Percentiles rank a stretch among this genome's conserved stretches.
These are phyloP conservation scores for Schoenoplectus triqueter DNA, from an alignment of 202 grass and related monocot species.

Conservation along the genomic window DNA sequence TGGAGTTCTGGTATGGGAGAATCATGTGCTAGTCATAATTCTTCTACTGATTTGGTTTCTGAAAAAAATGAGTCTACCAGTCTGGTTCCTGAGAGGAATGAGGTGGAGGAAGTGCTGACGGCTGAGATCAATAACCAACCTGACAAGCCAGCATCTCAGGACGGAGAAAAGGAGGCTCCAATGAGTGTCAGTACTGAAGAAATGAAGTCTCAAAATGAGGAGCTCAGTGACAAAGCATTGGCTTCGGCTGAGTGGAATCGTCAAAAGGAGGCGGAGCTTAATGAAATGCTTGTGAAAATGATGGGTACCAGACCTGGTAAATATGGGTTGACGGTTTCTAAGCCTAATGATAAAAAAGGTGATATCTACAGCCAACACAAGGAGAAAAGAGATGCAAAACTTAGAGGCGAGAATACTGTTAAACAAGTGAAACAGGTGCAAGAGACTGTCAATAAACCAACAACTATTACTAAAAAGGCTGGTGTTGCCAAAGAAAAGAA, in stretches of 20 bases:
- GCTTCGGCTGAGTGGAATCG: conserved; percentile 86
- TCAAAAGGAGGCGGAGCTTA: conserved; percentile 94
- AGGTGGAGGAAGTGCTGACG: conserved; percentile 49
- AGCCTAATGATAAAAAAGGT: conserved; percentile 60
- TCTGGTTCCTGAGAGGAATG: conserved; percentile 46
- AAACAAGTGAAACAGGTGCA: conserved; percentile 43
- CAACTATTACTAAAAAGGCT: conserved; percentile 49
- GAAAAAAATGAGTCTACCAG: conserved; percentile 55
- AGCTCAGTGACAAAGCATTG: conserved; percentile 55
- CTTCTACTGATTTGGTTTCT: conserved; percentile 54
- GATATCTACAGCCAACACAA: conserved; percentile 52
- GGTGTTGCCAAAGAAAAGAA: conserved; percentile 58
- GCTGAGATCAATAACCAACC: conserved; percentile 37
- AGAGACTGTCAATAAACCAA: conserved; percentile 46
- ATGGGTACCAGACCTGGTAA: conserved; percentile 87
- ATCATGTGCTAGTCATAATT: conserved; percentile 44
- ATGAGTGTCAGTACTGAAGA: conserved; percentile 46
- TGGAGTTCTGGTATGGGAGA: conserved; percentile 97
- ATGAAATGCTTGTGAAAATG: conserved; percentile 98
- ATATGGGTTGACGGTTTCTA: conserved; percentile 49
- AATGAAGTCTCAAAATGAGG: conserved; percentile 55
- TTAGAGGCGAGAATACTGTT: conserved; percentile 59
- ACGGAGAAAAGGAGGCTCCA: conserved; percentile 48
- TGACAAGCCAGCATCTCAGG: conserved; percentile 33
- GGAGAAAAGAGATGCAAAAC: conserved; percentile 73